A percentile compares a stretch with the other conserved stretches of the same genome.
Conservation (phyloP, 2,329 filamentous ascomycete species). For the Penicillium sp. region DNA sequence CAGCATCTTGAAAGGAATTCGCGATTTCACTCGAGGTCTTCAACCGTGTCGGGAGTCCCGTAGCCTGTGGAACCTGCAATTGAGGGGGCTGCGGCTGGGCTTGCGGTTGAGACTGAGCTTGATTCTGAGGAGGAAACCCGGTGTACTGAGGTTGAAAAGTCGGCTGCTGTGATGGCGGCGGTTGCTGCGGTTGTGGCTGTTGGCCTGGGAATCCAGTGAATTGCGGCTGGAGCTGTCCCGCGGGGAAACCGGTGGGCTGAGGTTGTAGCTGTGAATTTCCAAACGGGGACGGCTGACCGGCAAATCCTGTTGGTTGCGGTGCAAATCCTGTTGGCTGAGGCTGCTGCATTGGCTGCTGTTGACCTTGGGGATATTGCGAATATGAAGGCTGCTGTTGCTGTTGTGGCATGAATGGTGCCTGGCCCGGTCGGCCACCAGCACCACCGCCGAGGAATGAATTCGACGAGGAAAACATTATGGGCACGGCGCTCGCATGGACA, state of each 20-base stretch:
- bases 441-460: slow-evolving; percentile 78
- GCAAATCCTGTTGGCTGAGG: slow-evolving; percentile 48
- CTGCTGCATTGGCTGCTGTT: slow-evolving; percentile 50
- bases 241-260: slow-evolving; percentile 63
- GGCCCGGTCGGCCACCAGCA: slow-evolving; percentile 66
- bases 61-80: slow-evolving; percentile 42
- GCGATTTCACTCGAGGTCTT: slow-evolving; percentile 61
- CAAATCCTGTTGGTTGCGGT: slow-evolving; percentile 52
- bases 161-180: slow-evolving; percentile 37
- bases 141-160: slow-evolving; percentile 53
- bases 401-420: slow-evolving; percentile 53
- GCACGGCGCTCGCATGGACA: slow-evolving; percentile 25
- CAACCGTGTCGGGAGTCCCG: slow-evolving; percentile 48
- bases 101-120: slow-evolving; percentile 31
- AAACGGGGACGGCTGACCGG: slow-evolving; percentile 51
- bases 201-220: slow-evolving; percentile 46
- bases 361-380: slow-evolving; percentile 36
- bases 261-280: slow-evolving; percentile 53
- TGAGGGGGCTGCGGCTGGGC: slow-evolving; percentile 18
- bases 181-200: slow-evolving; percentile 36
- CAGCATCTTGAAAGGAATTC: slow-evolving; percentile 51
- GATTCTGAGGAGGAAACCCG: slow-evolving; percentile 46
- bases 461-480: slow-evolving; percentile 79
- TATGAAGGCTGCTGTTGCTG: slow-evolving; percentile 39
- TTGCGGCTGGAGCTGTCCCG: slow-evolving; percentile 43